These are phyloP conservation scores for Pezicula neosporulosa DNA, from an alignment of 2,329 filamentous ascomycete species.

Conservation along the genomic window DNA sequence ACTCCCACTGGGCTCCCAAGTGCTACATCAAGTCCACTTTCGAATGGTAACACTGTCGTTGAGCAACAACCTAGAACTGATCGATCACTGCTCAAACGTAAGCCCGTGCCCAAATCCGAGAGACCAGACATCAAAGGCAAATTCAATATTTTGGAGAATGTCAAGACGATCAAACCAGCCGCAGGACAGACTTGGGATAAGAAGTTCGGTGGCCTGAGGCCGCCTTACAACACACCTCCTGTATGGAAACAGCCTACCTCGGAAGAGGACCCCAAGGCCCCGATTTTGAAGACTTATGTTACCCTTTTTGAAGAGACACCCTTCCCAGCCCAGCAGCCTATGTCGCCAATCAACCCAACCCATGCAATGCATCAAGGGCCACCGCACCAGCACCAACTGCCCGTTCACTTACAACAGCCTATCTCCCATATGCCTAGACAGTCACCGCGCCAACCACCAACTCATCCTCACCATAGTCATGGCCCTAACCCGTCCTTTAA, in stretches of 20 bases:
- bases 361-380: slow-evolving; percentile 66
- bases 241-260: slow-evolving; percentile 75
- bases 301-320: slow-evolving; percentile 74
- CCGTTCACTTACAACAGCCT: slow-evolving; percentile 77
- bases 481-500: slow-evolving; percentile 64
- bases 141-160: slow-evolving; percentile 60
- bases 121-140: slow-evolving; percentile 48
- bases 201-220: slow-evolving; percentile 78
- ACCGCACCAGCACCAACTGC: slow-evolving; percentile 80
- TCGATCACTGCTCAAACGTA: slow-evolving; percentile 62
- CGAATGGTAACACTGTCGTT: slow-evolving; percentile 34
- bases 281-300: slow-evolving; percentile 65
- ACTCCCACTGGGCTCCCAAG: slow-evolving; percentile 63
- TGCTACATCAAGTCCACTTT: slow-evolving; percentile 68
- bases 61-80: slow-evolving; percentile 29
- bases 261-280: slow-evolving; percentile 67
- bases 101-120: slow-evolving; percentile 59
- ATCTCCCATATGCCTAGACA: slow-evolving; percentile 60
- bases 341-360: slow-evolving; percentile 65
- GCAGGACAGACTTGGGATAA: slow-evolving; percentile 62
- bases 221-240: slow-evolving; percentile 78
- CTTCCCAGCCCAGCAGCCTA: slow-evolving; percentile 46
- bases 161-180: slow-evolving; percentile 51
- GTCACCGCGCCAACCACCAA: slow-evolving; percentile 72
- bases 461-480: slow-evolving; percentile 72